Conservation (phyloP, 495 filamentous ascomycete genomes). For the Durotheca rogersii region DNA sequence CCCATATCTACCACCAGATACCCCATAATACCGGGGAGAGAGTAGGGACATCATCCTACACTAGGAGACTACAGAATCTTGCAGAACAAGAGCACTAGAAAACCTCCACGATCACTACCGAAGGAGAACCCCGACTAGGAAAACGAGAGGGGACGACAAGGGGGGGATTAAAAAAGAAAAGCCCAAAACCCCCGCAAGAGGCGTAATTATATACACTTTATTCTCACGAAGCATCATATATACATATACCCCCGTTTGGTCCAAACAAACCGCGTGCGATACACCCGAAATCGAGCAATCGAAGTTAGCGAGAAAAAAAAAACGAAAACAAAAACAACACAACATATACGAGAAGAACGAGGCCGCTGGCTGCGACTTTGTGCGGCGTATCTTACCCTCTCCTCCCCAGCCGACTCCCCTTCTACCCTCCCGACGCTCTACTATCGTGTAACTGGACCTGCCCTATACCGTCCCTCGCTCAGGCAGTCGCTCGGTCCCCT, state of each 20-base stretch:
- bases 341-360: background rate
- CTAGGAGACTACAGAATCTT: background rate
- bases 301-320: background rate
- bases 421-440: too few species aligned
- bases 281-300: conserved; percentile 28
- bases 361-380: too few species aligned
- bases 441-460: too few species aligned
- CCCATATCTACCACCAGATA: conserved; percentile 4
- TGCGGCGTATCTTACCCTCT: too few species aligned
- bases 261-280: conserved; percentile 18
- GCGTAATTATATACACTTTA: conserved; percentile 27
- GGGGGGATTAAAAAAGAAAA: conserved; percentile 6
- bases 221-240: conserved; percentile 31
- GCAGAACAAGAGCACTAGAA: background rate
- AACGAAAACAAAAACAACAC: background rate
- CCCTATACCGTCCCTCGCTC: conserved; percentile 1
- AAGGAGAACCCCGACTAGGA: background rate
- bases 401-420: too few species aligned
- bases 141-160: background rate
- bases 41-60: background rate
- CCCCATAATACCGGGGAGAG: conserved; percentile 8
- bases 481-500: too few species aligned
- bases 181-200: conserved; percentile 11
- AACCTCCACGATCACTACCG: background rate
- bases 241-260: conserved; percentile 29